Base-by-base conservation (phyloP, 2,329 filamentous ascomycete genomes). In the Metarhizium robertsii region DNA sequence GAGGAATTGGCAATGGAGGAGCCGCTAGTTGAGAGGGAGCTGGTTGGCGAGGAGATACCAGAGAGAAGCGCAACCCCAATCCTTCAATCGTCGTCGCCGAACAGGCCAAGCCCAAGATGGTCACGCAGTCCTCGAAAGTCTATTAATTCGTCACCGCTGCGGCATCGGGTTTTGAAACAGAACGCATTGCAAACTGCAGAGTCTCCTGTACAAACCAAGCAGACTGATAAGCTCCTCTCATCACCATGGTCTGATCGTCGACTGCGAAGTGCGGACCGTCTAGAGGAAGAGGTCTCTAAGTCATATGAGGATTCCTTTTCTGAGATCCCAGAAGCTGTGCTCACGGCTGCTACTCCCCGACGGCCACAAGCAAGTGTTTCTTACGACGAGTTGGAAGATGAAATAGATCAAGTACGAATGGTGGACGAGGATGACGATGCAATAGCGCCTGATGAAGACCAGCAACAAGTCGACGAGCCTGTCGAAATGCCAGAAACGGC, bases 291-390 rank as follows among this genome's bases (percentile, higher is more conserved):
- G 2, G 67, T 71, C 25, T 64, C 67, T 2, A 67, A 66, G 43
- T 52, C 65, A 32, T 79, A 80, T 48, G 77, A 81, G 1, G 79
- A 83, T 58, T 80, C 79, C 0, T 83, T 83, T 60, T 83, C 79
- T 0, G 78, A 80, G 53, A 79, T 83, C 16, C 78, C 80, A 0
- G 73, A 78, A 16, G 71, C 66, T 4, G 68, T 81, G 2, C 72
- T 83, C 4, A 72, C 71, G 14, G 77, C 77, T 32, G 79, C 77
- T 4, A 79, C 74, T 1, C 78, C 75, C 1, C 66, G 64, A 32
- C 71, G 63, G 16, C 58, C 63, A 2, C 50, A 52, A 29, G 50
- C 53, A 14, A 50, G 58, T 11, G 43, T 16, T 2, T 18, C 42
- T 6, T 51, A 52, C 10, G 53, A 54, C n/a, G 58, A 57, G 10